These are phyloP conservation scores for Darksidea phi DNA, from an alignment of 495 filamentous ascomycete genomes.

Conservation along the genomic window DNA sequence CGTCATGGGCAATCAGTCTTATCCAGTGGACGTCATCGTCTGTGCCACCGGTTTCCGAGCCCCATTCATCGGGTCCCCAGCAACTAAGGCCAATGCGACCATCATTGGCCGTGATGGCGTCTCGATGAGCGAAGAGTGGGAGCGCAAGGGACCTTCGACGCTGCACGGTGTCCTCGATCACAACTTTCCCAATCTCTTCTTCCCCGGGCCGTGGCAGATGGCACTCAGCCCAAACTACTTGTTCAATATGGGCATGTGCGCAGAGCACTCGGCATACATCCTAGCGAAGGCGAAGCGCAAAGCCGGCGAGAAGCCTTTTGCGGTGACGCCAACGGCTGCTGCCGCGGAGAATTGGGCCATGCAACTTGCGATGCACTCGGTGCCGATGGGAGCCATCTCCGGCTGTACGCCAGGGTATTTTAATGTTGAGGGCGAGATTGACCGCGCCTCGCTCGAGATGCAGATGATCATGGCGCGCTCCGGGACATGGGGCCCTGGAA, in stretches of 20 bases:
- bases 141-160: slow-evolving; percentile 40
- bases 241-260: slow-evolving; percentile 45
- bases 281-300: slow-evolving; percentile 45
- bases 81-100: slow-evolving; percentile 44
- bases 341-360: slow-evolving; percentile 50
- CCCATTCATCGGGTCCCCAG: slow-evolving; percentile 38
- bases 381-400: slow-evolving; percentile 42
- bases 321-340: slow-evolving; percentile 48
- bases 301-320: slow-evolving; percentile 34
- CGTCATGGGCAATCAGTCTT: slow-evolving; percentile 44
- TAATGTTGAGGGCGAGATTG: slow-evolving; percentile 50
- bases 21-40: slow-evolving; percentile 52
- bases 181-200: slow-evolving; percentile 59
- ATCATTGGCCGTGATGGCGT: slow-evolving; percentile 47
- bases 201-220: slow-evolving; percentile 45
- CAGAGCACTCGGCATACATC: slow-evolving; percentile 49
- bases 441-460: slow-evolving; percentile 31
- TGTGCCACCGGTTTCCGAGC: slow-evolving; percentile 51
- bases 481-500: slow-evolving; percentile 35
- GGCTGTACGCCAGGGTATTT: slow-evolving; percentile 60
- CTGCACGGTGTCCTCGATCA: slow-evolving; percentile 50
- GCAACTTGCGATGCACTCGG: slow-evolving; percentile 46
- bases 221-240: slow-evolving; percentile 45
- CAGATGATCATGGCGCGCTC: slow-evolving; percentile 30
- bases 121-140: slow-evolving; percentile 50